phyloP scores from a whole-genome alignment of 352 stramenopile species.

The Phytopythium delawarense region DNA sequence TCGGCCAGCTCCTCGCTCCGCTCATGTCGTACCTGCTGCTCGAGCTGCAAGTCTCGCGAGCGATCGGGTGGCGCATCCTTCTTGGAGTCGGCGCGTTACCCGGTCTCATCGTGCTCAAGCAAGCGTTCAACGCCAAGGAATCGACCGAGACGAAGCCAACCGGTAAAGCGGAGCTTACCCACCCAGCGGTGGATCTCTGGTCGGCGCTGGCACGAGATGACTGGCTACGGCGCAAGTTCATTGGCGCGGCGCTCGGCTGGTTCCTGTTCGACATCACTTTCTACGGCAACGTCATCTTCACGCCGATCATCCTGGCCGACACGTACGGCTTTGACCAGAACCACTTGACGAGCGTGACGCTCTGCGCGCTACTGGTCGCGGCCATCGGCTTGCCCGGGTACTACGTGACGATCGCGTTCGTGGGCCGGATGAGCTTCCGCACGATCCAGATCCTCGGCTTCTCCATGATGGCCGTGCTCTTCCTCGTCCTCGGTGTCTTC shows the following conservation, averaged over 20 bases:
- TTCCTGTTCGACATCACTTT: slow-evolving; percentile 92
- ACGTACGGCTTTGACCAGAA: slow-evolving; percentile 56
- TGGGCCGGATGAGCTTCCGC: slow-evolving; percentile 67
- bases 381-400: slow-evolving; percentile 71
- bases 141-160: not conserved
- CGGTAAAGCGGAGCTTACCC: not conserved
- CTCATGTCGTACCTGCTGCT: slow-evolving; percentile 63
- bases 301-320: slow-evolving; percentile 73
- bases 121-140: slow-evolving; percentile 47
- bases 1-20: slow-evolving; percentile 53
- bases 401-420: slow-evolving; percentile 53
- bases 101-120: slow-evolving; percentile 49
- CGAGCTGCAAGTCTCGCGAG: slow-evolving; percentile 21
- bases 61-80: slow-evolving; percentile 50
- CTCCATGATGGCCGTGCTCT: slow-evolving; percentile 59
- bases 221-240: slow-evolving; percentile 42
- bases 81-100: slow-evolving; percentile 52
- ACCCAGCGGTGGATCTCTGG: slow-evolving; percentile 20
- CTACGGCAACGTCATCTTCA: slow-evolving; percentile 89
- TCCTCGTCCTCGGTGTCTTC: slow-evolving; percentile 46
- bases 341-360: slow-evolving; percentile 50
- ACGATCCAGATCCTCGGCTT: slow-evolving; percentile 85
- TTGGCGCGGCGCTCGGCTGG: slow-evolving; percentile 86
- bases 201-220: slow-evolving; percentile 25
- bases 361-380: slow-evolving; percentile 66